A percentile compares a stretch with the other conserved stretches of the same genome.
These are phyloP conservation scores for Amanita rimosa DNA, from an alignment of 768 basidiomycete genomes.

Conservation along the genomic window DNA sequence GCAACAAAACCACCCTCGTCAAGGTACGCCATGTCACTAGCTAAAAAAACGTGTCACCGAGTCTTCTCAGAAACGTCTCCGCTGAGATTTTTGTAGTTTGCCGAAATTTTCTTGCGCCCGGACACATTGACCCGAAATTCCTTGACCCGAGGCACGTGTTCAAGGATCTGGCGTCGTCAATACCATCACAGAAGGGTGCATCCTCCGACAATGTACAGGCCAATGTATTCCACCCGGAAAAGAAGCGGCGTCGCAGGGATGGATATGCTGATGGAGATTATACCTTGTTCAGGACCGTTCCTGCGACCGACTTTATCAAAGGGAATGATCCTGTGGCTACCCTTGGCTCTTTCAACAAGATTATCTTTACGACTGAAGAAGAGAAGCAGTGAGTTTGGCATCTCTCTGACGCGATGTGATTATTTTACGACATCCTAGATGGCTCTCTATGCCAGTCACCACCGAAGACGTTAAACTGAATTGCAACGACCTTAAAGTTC, in stretches of 20 bases:
- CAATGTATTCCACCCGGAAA: slow-evolving; percentile 96
- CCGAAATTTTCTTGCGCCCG: slow-evolving; percentile 88
- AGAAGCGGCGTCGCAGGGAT: slow-evolving; percentile 85
- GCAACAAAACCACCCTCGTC: slow-evolving; percentile 98
- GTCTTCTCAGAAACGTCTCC: slow-evolving; percentile 73
- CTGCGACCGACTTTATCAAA: slow-evolving; percentile 63
- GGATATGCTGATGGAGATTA: slow-evolving; percentile 95
- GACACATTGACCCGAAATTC: slow-evolving; percentile 95
- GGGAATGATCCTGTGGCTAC: slow-evolving; percentile 63
- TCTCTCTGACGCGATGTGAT: not conserved
- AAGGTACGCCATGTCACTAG: slow-evolving; percentile 36
- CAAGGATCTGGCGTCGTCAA: slow-evolving; percentile 64
- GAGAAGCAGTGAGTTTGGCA: slow-evolving; percentile 71
- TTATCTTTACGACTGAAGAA: slow-evolving; percentile 70
- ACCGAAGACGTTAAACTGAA: slow-evolving; percentile 73
- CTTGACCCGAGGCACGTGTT: slow-evolving; percentile 97
- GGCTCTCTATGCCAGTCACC: slow-evolving; percentile 63
- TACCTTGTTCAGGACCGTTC: slow-evolving; percentile 68
- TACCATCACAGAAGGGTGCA: slow-evolving; percentile 38
- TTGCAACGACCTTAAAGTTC: slow-evolving; percentile 86
- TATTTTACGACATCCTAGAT: slow-evolving; percentile 29
- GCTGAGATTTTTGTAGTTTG: slow-evolving; percentile 99
- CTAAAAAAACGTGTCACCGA: slow-evolving; percentile 4
- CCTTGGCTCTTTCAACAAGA: slow-evolving; percentile 69
- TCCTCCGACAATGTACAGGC: slow-evolving; percentile 62